Conservation (phyloP, 2,329 filamentous ascomycete species). For the Pseudofabraea citricarpa region DNA sequence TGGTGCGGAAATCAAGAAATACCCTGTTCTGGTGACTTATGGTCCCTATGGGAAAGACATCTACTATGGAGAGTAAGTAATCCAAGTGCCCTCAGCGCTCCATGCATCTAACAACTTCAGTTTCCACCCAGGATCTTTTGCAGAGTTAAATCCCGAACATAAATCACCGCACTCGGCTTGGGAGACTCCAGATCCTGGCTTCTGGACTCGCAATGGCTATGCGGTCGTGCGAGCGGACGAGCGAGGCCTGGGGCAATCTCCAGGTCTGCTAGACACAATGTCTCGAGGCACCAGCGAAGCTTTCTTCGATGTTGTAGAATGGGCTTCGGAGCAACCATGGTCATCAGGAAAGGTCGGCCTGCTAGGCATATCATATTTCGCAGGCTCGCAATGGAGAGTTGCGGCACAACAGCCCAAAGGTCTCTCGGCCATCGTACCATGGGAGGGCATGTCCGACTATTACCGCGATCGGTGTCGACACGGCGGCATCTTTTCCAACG, state of each 20-base stretch:
- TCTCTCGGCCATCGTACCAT: slow-evolving; percentile 45
- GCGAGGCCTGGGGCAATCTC: slow-evolving; percentile 45
- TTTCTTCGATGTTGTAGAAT: slow-evolving; percentile 47
- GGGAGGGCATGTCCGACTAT: slow-evolving; percentile 53
- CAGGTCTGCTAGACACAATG: slow-evolving; percentile 48
- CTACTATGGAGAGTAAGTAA: neutral
- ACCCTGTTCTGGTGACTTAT: neutral
- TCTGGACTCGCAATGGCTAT: slow-evolving; percentile 37
- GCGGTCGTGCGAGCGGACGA: slow-evolving; percentile 42
- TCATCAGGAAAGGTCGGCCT: slow-evolving; percentile 45
- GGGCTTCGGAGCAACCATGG: slow-evolving; percentile 45
- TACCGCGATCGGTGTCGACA: slow-evolving; percentile 55
- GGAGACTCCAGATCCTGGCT: slow-evolving; percentile 39
- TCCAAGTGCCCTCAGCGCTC: too few relatives aligned
- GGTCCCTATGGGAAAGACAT: slow-evolving; percentile 1
- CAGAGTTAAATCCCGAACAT: slow-evolving; percentile 36
- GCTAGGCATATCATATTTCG: slow-evolving; percentile 47
- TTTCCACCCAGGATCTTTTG: slow-evolving; percentile 46
- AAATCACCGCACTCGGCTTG: slow-evolving; percentile 36
- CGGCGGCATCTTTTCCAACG: slow-evolving; percentile 55
- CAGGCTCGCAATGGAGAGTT: slow-evolving; percentile 48
- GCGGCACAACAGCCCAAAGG: slow-evolving; percentile 46
- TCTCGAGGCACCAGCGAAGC: slow-evolving; percentile 44
- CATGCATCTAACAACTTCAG: slow-evolving; percentile 18
- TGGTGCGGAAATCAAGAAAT: neutral